Conservation (phyloP, 2,329 filamentous ascomycete genomes). For the Chaetothyriales sp. region DNA sequence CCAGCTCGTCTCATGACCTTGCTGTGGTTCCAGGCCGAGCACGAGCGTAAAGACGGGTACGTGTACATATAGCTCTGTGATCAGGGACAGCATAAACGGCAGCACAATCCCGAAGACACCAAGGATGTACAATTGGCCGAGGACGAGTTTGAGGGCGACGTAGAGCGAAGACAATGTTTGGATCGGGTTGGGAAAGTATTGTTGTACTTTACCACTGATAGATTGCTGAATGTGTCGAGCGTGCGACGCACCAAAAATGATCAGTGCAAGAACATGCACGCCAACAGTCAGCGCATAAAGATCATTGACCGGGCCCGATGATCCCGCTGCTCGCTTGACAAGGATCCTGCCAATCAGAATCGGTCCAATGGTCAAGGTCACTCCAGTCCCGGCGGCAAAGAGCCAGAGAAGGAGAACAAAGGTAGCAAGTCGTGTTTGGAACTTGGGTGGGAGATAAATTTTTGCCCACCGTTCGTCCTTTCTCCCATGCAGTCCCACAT, state of each 20-base stretch:
- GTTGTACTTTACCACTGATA: conserved; percentile 3
- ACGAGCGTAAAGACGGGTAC: conserved; percentile 75
- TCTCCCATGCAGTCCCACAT: conserved; percentile 45
- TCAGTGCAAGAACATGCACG: conserved; percentile 60
- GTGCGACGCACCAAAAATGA: conserved; percentile 47
- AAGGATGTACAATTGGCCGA: conserved; percentile 59
- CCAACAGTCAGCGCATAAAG: conserved; percentile 92
- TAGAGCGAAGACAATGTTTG: conserved; percentile 13
- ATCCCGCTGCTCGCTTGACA: conserved; percentile 57
- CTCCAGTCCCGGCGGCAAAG: conserved; percentile 76
- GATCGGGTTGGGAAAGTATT: conserved; percentile 8
- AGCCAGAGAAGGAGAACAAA: conserved; percentile 88
- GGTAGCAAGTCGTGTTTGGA: conserved; percentile 60
- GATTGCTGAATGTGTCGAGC: conserved; percentile 12
- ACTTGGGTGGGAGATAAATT: conserved; percentile 73
- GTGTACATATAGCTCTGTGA: conserved; percentile 78
- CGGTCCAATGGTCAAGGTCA: conserved; percentile 72
- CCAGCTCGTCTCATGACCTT: conserved; percentile 14
- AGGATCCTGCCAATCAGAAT: conserved; percentile 70
- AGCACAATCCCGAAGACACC: conserved; percentile 60
- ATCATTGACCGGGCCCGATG: conserved; percentile 67
- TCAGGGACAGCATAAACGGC: conserved; percentile 60
- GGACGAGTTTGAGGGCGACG: conserved; percentile 19
- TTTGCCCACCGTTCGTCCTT: conserved; percentile 48
- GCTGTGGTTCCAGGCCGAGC: conserved; percentile 5